Evolutionary conservation across 495 filamentous ascomycete genomes (phyloP), one percentile per base, ranked within the genome.

Genomic region (Xylaria telfairii): DNA sequence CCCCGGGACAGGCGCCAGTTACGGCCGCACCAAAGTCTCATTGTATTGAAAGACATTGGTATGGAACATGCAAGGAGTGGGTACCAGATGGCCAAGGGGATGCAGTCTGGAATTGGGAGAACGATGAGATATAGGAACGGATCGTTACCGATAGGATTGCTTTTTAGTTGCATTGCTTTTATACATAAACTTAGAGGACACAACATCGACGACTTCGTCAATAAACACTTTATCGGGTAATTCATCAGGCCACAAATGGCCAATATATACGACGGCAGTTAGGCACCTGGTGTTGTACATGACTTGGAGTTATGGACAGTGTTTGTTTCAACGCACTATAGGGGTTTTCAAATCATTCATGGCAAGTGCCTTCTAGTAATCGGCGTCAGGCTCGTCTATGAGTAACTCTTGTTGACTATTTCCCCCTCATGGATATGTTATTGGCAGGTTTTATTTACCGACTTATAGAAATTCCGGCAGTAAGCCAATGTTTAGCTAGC

Each of bases 31-130:
- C 78, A 15, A 78, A 73, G 30, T 72, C 75, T 0, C 76, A 70
- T 64, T 85, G 83, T 67, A 67, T 80, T 5, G 64, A 76, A 5
- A 74, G 81, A 30, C 77, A 76, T 51, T 85, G 82, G 84, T 76
- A 79, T 37, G 83, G 84, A 3, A 72, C 73, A 69, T 87, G 84
- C 70, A 80, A 78, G 57, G 72, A 84, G 42, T 84, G 81, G 79
- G 76, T 69, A 49, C 62, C 39, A 0, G 57, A 30, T 28, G 54
- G 65, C 30, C 46, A 26, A 12, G 42, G 64, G 19, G 68, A 65
- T 30, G 3, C 61, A 0, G 28, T 65, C 2, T 21, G 56, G 10
- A 57, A 61, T 19, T 78, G 76, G 76, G 63, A 51, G 21, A 65
- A 73, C 41, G 76, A 73, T 28, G 76, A 78, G 62, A 78, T 78